Conservation (phyloP, 176 grass and related monocot genomes). For the Cymbopogon citratus region DNA sequence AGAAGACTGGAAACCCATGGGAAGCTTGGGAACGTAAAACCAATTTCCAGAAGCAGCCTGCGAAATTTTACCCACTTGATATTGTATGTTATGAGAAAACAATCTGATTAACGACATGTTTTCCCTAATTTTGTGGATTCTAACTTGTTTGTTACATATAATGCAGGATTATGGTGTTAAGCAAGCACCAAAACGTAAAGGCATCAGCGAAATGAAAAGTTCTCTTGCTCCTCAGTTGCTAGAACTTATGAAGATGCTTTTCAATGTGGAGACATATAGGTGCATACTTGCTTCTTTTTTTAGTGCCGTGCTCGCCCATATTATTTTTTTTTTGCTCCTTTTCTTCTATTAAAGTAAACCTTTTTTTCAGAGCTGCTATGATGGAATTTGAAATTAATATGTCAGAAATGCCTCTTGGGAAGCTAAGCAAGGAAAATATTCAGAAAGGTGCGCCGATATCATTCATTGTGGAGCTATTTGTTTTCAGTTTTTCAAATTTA, state of each 20-base stretch:
- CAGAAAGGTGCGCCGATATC: constrained; percentile 58
- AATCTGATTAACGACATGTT: not conserved
- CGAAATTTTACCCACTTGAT: constrained; percentile 82
- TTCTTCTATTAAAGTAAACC: not conserved
- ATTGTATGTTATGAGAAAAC: constrained; percentile 49
- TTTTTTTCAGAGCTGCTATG: constrained; percentile 67
- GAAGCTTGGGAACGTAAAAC: constrained; percentile 84
- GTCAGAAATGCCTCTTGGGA: constrained; percentile 97
- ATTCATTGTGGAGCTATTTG: constrained; percentile 1
- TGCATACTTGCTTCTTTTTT: constrained; percentile 27
- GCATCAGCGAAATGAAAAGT: constrained; percentile 60
- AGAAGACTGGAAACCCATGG: constrained; percentile 94
- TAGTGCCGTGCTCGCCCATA: not conserved
- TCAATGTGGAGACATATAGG: constrained; percentile 92
- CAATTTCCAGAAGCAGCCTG: constrained; percentile 77
- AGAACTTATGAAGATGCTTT: constrained; percentile 90
- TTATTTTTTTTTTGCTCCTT: not conserved
- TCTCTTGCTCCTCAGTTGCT: constrained; percentile 75
- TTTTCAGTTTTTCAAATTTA: constrained; percentile 2
- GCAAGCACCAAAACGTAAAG: constrained; percentile 54
- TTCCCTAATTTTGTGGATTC: not conserved
- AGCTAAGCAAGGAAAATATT: constrained; percentile 92
- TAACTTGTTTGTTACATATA: constrained; percentile 1
- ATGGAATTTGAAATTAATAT: constrained; percentile 99
- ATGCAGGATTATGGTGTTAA: constrained; percentile 91